A percentile compares a stretch with the other conserved stretches of the same genome.
These are phyloP conservation scores for Salix brachista DNA, from an alignment of 345 rosid species.

Conservation along the genomic window DNA sequence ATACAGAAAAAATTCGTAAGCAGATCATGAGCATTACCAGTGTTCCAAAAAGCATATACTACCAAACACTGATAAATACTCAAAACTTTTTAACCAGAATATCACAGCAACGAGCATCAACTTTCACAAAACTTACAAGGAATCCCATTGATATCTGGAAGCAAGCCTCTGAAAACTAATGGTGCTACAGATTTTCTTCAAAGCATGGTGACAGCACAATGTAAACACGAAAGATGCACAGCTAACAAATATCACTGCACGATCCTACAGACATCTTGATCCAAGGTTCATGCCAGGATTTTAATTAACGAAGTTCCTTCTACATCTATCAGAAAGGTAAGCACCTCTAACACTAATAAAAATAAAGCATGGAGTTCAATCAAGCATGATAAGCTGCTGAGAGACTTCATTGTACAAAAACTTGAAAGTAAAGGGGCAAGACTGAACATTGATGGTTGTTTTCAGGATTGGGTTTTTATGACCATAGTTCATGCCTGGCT, in stretches of 20 bases:
- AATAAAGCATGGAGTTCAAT: no score
- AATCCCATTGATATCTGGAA: neutral
- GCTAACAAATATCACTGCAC: no score
- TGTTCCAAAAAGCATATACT: neutral
- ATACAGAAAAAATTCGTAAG: slow-evolving; percentile 1
- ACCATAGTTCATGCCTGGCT: no score
- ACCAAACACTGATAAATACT: neutral
- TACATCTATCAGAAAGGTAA: neutral
- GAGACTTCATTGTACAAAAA: neutral
- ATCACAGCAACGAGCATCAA: neutral
- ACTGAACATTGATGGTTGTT: neutral
- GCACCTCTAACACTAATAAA: no score
- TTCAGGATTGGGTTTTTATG: no score
- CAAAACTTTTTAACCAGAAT: neutral
- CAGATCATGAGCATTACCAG: neutral
- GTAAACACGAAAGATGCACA: neutral
- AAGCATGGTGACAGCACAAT: neutral
- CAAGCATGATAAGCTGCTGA: neutral
- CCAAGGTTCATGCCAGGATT: no score
- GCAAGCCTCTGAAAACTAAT: neutral
- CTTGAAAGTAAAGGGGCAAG: neutral
- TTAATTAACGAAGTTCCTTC: neutral
- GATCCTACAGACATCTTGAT: neutral
- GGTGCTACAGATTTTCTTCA: neutral
- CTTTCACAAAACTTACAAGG: neutral